Percentiles rank a stretch among this genome's conserved stretches.
These are phyloP conservation scores for Spizellomyces punctatus DNA, from an alignment of 192 early-diverging fungal genomes.

Conservation along the genomic window DNA sequence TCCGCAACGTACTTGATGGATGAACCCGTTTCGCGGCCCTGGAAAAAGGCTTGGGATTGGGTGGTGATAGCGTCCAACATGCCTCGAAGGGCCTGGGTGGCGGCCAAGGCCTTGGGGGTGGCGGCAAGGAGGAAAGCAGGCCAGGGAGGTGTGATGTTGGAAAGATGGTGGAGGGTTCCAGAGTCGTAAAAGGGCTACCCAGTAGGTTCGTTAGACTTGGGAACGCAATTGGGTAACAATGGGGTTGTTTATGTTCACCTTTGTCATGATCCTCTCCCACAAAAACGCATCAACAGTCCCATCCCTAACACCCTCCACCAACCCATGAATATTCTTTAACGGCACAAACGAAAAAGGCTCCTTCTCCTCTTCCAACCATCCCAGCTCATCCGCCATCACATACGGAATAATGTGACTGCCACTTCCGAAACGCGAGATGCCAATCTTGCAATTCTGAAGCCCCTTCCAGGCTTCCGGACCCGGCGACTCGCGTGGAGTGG, in stretches of 20 bases:
- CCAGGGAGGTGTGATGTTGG: slow-evolving; percentile 85
- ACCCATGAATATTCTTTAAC: slow-evolving; percentile 72
- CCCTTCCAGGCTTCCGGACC: slow-evolving; percentile 29
- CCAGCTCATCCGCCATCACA: slow-evolving; percentile 62
- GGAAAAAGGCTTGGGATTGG: slow-evolving; percentile 48
- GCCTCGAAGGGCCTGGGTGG: slow-evolving; percentile 24
- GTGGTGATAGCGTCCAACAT: slow-evolving; percentile 46
- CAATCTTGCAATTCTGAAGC: slow-evolving; percentile 18
- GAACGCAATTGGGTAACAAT: too few species aligned
- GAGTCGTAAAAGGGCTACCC: slow-evolving; percentile 66
- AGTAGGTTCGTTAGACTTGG: neutral
- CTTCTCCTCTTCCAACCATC: slow-evolving; percentile 52
- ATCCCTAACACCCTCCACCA: slow-evolving; percentile 68
- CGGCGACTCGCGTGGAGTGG: slow-evolving; percentile 31
- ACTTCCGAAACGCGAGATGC: slow-evolving; percentile 71
- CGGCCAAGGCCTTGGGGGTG: slow-evolving; percentile 41
- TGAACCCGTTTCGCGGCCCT: slow-evolving; percentile 38
- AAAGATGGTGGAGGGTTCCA: slow-evolving; percentile 69
- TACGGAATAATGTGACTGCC: slow-evolving; percentile 69
- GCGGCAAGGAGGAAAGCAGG: slow-evolving; percentile 85
- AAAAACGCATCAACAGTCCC: slow-evolving; percentile 76
- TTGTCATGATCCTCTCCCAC: slow-evolving; percentile 93
- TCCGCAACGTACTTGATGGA: slow-evolving; percentile 53
- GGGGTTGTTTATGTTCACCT: slow-evolving; percentile 35
- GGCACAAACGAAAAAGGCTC: slow-evolving; percentile 67